A percentile compares a stretch with the other conserved stretches of the same genome.
These are phyloP conservation scores for Cyclostephanos invisitatus DNA, from an alignment of 108 stramenopile genomes.

Conservation along the genomic window DNA sequence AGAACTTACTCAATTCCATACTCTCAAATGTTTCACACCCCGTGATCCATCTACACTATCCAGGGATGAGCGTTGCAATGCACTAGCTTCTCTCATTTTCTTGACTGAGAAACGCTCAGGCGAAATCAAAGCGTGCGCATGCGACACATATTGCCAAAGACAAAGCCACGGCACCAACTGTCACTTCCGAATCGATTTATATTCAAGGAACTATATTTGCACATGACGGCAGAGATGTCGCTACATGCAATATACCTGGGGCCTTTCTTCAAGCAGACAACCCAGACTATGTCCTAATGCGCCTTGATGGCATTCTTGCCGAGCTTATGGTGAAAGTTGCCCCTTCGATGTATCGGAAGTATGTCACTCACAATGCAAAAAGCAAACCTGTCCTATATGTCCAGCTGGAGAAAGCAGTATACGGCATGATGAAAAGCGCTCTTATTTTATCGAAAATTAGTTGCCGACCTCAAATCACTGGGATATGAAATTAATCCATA, in stretches of 20 bases:
- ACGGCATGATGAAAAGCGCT: conserved; percentile 30
- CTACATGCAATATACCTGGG: conserved; percentile 36
- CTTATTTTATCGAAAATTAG: conserved; percentile 43
- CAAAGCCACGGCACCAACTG: conserved; percentile 3
- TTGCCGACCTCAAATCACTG: conserved; percentile 9
- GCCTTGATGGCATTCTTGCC: conserved; percentile 19
- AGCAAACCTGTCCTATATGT: conserved; percentile 40
- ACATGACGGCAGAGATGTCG: conserved; percentile 40
- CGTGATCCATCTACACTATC: conserved; percentile 4
- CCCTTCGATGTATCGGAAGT: conserved; percentile 20
- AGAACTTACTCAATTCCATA: neutral
- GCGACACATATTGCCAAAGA: conserved; percentile 7
- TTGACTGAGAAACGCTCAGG: conserved; percentile 20
- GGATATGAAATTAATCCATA: conserved; percentile 47
- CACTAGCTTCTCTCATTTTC: neutral
- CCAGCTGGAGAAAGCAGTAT: conserved; percentile 36
- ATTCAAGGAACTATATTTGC: conserved; percentile 14
- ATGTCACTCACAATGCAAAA: conserved; percentile 7
- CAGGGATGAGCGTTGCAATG: neutral
- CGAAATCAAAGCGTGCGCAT: conserved; percentile 15
- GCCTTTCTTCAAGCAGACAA: conserved; percentile 36
- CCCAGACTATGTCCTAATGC: conserved; percentile 28
- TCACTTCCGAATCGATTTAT: neutral
- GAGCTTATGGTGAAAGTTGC: conserved; percentile 27
- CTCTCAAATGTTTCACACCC: neutral